Evolutionary conservation across 306 rosid species (phyloP), one percentile per base, ranked within the genome.

Genomic region (Arachis stenosperma): DNA sequence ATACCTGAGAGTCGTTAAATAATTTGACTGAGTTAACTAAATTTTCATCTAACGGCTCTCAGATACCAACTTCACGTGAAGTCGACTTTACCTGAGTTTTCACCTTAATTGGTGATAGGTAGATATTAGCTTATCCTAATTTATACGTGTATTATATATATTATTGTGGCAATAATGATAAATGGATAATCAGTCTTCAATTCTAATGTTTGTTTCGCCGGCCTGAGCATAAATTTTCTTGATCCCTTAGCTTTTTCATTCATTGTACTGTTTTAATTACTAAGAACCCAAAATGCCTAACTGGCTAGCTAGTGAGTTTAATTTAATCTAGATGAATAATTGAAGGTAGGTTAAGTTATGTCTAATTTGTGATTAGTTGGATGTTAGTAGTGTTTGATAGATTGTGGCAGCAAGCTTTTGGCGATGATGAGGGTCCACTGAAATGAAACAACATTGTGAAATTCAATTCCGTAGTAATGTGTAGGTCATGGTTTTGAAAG

Each of bases 141-240:
- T 44, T 59, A 40, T 74, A 44, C 13, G 10, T 43, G 17, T 64
- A 42, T 33, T 33, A 33, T 10, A 37, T 9, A n/a, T 53, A 22
- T 29, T 42, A 64, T 14, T 30, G 48, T 65, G 56, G 7, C 58
- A 13, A 67, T 54, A 13, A 67, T 54, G 36, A 50, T 61, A 62
- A 61, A 43, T 50, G 30, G 43, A 36, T 51, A 39, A 51, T 13
- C 65, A 42, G 53, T 41, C 30, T 50, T n/a, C 22, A 22, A 22
- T 53, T 74, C 2, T 33, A 33, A 33, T 33, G 14, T 61, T 22
- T 22, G 27, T 22, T 22, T 73, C 70, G 29, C 44, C 65, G 33
- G 13, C 44, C 29, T 40, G 41, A 36, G 41, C 53, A 12, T 63
- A 22, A 6, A 15, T 40, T 8, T 51, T 51, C 62, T n/a, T 39